Conservation (phyloP, 2,329 filamentous ascomycete species). For the Parastagonospora avenae region DNA sequence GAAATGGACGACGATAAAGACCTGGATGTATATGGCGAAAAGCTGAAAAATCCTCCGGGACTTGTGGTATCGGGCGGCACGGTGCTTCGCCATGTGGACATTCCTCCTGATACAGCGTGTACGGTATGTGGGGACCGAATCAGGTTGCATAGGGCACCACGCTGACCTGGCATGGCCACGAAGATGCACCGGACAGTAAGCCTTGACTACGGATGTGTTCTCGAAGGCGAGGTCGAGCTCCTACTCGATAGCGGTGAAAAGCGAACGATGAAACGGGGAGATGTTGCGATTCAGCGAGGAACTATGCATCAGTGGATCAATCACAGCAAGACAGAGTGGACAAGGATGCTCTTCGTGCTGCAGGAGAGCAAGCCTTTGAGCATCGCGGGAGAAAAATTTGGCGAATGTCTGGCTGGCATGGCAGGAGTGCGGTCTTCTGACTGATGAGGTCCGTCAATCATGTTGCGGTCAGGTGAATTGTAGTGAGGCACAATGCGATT, state of each 20-base stretch:
- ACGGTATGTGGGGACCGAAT: conserved; percentile 5
- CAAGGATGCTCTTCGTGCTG: conserved; percentile 46
- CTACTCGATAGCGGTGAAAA: conserved; percentile 48
- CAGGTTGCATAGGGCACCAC: too few relatives aligned
- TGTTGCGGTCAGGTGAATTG: too few relatives aligned
- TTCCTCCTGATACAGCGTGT: conserved; percentile 40
- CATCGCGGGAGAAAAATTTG: conserved; percentile 36
- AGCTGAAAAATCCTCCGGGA: conserved; percentile 54
- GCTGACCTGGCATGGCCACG: too few relatives aligned
- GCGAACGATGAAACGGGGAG: conserved; percentile 43
- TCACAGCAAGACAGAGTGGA: conserved; percentile 38
- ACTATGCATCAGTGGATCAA: conserved; percentile 50
- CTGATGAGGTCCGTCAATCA: conserved; percentile 9
- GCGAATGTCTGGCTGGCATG: conserved; percentile 44
- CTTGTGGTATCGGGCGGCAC: conserved; percentile 56
- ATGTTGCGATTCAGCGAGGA: conserved; percentile 47
- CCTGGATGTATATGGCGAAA: conserved; percentile 52
- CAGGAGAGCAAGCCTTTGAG: conserved; percentile 43
- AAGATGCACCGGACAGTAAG: conserved; percentile 48
- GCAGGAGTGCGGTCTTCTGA: conserved; percentile 43
- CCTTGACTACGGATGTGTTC: conserved; percentile 48
- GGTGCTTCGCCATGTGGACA: conserved; percentile 52
- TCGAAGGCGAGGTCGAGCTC: conserved; percentile 47
- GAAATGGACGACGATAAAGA: conserved; percentile 54
- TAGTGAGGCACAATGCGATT: too few relatives aligned